Conservation (phyloP, 352 stramenopile species). For the Phytophthora quininea region DNA sequence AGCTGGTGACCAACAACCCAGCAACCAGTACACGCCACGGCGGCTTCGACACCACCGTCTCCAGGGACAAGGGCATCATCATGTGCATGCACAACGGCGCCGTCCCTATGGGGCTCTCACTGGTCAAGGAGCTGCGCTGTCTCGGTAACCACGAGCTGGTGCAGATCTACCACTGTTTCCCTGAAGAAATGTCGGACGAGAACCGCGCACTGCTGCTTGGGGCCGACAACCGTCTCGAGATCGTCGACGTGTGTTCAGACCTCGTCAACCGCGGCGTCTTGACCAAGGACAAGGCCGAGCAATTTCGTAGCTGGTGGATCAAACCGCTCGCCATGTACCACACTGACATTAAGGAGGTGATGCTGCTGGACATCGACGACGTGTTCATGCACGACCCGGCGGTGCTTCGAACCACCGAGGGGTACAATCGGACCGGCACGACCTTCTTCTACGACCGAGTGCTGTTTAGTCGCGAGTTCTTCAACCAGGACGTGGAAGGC, state of each 20-base stretch:
- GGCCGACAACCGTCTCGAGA: constrained; percentile 43
- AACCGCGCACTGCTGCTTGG: constrained; percentile 35
- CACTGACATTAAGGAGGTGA: constrained; percentile 48
- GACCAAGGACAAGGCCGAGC: constrained; percentile 16
- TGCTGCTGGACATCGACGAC: constrained; percentile 54
- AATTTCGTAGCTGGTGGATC: constrained; percentile 50
- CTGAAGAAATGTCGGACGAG: constrained; percentile 41
- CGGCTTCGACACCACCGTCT: constrained; percentile 27
- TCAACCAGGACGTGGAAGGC: constrained; percentile 41
- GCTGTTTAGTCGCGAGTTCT: constrained; percentile 49
- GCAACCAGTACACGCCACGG: constrained; percentile 16
- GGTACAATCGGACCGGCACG: constrained; percentile 53
- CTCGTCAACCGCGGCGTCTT: constrained; percentile 26
- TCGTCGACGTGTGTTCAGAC: constrained; percentile 54
- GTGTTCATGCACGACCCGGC: constrained; percentile 48
- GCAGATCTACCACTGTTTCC: constrained; percentile 60
- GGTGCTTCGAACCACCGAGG: constrained; percentile 28
- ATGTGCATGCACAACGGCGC: constrained; percentile 52
- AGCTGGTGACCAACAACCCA: constrained; percentile 13
- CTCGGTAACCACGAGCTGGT: constrained; percentile 52
- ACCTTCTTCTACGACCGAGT: constrained; percentile 75
- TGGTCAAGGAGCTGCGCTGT: constrained; percentile 54
- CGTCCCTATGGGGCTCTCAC: constrained; percentile 44
- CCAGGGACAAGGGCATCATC: constrained; percentile 42
- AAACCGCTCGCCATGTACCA: constrained; percentile 54